Evolutionary conservation across 2,329 filamentous ascomycete species (phyloP), one percentile per base, ranked within the genome.

Genomic region (Neodidymelliopsis sp.): DNA sequence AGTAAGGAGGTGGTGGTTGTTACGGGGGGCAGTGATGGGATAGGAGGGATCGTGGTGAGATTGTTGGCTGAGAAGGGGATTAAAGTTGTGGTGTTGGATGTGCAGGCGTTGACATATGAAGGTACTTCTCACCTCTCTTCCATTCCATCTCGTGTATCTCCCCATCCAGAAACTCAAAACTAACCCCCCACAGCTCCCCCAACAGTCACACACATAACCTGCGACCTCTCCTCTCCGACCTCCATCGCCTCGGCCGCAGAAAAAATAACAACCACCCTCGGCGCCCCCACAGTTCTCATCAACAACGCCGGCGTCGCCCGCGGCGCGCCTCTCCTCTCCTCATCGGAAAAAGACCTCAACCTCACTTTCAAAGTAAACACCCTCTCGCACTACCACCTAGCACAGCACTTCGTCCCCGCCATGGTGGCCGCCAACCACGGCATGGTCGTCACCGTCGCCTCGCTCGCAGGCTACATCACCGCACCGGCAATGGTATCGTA

Each of bases 21-120:
- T 15, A 92, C 89, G 0, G 89, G 90, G 6, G 89, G 89, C 6
- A 84, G 86, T 30, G 83, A 84, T 46, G 89, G 89, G 0, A 91
- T 93, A 62, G 89, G 89, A 11, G 83, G 81, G 15, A 74, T 81
- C 27, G 79, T 90, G 3, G 87, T 88, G 11, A 78, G 80, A 56
- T 69, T 86, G 42, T 76, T 94, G n/a, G 85, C 84, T 0, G 82
- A 85, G 66, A 76, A 74, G 52, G 83, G 82, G 1, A 77, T 89
- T 58, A 88, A 83, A 56, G 86, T 91, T 24, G 86, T 86, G 0
- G 85, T 91, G 2, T 69, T 92, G 25, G 89, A 93, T 72, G 79
- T 90, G 24, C 84, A 87, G 60, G 78, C 79, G 4, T 72, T 86
- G 71, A 81, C 79, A 15, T 86, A 80, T 61, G 67, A 78, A 24